phyloP scores from a whole-genome alignment of 371 early-diverging fungal genomes.

The Haplosporangium sp. region DNA sequence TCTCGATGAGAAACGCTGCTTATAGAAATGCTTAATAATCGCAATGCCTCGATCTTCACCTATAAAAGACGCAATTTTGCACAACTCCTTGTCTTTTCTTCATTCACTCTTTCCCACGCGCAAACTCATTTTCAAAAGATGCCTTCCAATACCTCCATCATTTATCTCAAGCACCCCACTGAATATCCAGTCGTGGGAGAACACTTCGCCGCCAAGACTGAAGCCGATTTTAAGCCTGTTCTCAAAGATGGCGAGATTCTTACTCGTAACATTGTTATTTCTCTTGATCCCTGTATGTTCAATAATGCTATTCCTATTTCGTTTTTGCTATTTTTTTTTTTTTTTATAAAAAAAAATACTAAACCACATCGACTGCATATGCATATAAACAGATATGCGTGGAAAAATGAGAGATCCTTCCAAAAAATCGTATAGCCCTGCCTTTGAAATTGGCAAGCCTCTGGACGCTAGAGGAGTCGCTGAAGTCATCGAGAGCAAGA shows the following conservation, averaged over 20 bases:
- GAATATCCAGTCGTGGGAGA: constrained; percentile 59
- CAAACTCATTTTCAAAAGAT: background rate
- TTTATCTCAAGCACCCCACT: constrained; percentile 60
- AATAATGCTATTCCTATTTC: background rate
- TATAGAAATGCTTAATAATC: background rate
- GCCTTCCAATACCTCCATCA: constrained; percentile 49
- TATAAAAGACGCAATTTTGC: background rate
- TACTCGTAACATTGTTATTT: constrained; percentile 64
- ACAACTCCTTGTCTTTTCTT: background rate
- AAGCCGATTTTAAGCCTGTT: constrained; percentile 57
- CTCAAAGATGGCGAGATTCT: constrained; percentile 68
- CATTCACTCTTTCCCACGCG: background rate
- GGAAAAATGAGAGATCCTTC: constrained; percentile 71
- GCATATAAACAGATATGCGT: constrained; percentile 60
- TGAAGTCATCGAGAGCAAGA: constrained; percentile 71
- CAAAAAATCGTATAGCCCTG: constrained; percentile 62
- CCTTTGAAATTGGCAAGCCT: constrained; percentile 68
- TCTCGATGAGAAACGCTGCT: too few species aligned
- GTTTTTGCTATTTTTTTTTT: background rate
- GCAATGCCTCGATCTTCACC: background rate
- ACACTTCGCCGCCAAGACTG: constrained; percentile 61
- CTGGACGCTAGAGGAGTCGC: constrained; percentile 71
- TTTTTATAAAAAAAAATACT: too few species aligned
- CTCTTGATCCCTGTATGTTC: constrained; percentile 64
- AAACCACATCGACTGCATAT: too few species aligned